phyloP scores from a whole-genome alignment of 1,139 yeast species.

The Candida pseudoviswanathii region DNA sequence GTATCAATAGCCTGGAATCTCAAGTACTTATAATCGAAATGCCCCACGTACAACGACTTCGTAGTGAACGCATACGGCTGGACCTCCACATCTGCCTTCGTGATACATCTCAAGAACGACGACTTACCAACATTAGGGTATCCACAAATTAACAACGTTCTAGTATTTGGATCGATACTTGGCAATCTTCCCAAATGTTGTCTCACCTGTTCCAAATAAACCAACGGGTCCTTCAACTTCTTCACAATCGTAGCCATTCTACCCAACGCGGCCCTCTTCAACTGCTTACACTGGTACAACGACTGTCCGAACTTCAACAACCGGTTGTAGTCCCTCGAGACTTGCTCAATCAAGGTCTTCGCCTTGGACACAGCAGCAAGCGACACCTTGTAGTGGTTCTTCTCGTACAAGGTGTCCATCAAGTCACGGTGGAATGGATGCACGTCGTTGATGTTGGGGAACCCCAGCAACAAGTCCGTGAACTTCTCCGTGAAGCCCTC shows the following conservation, averaged over 20 bases:
- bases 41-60: constrained; percentile 92
- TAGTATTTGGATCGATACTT: constrained; percentile 95
- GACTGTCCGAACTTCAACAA: constrained; percentile 96
- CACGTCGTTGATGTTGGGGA: constrained; percentile 95
- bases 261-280: constrained; percentile 97
- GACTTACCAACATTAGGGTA: constrained; percentile 99
- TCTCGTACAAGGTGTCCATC: constrained; percentile 96
- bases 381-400: constrained; percentile 97
- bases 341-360: constrained; percentile 91
- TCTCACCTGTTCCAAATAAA: constrained; percentile 95
- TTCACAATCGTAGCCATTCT: constrained; percentile 98
- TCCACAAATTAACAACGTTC: constrained; percentile 96
- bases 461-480: constrained; percentile 78
- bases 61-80: constrained; percentile 99
- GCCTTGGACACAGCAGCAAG: constrained; percentile 94
- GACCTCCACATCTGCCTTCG: constrained; percentile 98
- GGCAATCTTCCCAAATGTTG: constrained; percentile 99
- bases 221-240: constrained; percentile 90
- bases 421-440: constrained; percentile 98
- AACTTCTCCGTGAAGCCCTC: constrained; percentile 95
- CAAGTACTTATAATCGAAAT: constrained; percentile 94
- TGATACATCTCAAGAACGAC: constrained; percentile 86
- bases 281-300: constrained; percentile 95
- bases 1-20: constrained; percentile 99
- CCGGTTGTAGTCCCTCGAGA: constrained; percentile 91